Conservation (phyloP, 257 asterid species). For the Solanum okadae region DNA sequence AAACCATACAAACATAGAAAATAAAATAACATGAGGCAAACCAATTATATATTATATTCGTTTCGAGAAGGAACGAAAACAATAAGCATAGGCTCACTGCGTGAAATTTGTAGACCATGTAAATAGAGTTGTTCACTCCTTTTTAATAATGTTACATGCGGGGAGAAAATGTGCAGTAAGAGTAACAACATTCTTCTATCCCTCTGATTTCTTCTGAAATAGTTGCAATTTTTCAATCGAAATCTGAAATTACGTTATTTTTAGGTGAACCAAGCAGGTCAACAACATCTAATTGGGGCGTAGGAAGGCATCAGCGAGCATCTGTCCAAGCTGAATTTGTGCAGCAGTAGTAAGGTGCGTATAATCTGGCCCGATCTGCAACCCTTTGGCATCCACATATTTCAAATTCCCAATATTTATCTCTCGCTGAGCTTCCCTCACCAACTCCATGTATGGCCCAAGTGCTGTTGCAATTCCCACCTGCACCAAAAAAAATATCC, state of each 20-base stretch:
- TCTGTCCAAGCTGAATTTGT: conserved; percentile 21
- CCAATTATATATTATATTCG: neutral
- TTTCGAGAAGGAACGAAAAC: no score
- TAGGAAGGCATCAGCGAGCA: conserved; percentile 23
- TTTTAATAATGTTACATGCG: neutral
- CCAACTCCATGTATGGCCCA: conserved; percentile 13
- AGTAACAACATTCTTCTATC: neutral
- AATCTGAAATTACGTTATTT: neutral
- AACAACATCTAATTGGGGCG: neutral
- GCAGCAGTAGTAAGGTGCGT: conserved; percentile 25
- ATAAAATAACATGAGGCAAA: neutral
- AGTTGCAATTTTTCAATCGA: no score
- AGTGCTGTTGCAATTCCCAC: conserved; percentile 25
- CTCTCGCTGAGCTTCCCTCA: conserved; percentile 25
- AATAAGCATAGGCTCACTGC: neutral
- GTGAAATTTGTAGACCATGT: neutral
- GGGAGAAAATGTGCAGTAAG: neutral
- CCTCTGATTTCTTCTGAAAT: no score
- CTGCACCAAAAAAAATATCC: neutral
- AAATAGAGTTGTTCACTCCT: neutral
- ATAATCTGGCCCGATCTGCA: conserved; percentile 19
- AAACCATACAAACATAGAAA: neutral
- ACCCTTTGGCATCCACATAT: conserved; percentile 29
- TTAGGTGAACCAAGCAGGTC: neutral
- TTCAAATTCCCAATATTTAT: conserved; percentile 8